Evolutionary conservation across 1,284 basidiomycete genomes (phyloP), one percentile per base, ranked within the genome.

Genomic region (Mixia osmundae): DNA sequence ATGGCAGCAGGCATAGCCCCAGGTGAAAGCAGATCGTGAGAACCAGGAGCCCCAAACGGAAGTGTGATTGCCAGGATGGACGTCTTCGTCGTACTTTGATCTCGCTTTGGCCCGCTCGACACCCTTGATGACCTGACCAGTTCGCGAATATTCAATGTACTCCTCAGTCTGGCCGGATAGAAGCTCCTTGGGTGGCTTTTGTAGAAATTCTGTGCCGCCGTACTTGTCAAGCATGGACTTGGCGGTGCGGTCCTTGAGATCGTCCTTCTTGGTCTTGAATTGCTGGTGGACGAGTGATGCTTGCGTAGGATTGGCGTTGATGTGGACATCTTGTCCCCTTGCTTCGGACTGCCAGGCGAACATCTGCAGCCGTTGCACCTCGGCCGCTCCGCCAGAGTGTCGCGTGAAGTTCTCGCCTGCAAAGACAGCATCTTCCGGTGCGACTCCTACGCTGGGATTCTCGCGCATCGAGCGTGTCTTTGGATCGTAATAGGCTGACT

Each of bases 391-490:
- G 32, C 87, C 89, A 21, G 77, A 76, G 51, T 66, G 72, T 18
- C 89, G 76, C 37, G 74, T 63, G 59, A 94, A 97, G 59, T 97
- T 95, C 58, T 99, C 91, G 10, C 89, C 89, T 7, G 85, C 83
- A 51, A 91, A 95, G 51, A 65, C 65, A 25, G 83, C 76, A 54
- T 95, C 89, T 57, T 94, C 83, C 9, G 78, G 63, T 2, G 70
- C 61, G 23, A 80, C 61, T 46, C 72, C 69, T 48, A 69, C 70
- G 11, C 73, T 50, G 0, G 91, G 89, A 25, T 89, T 87, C 52
- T 97, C 89, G 57, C 91, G 77, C 91, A 99, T 99, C 3, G 89
- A 91, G 47, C 91, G 74, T 19, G 91, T 97, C 64, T 99, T 99
- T 33, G 91, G 91, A 53, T 99, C 91, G 54, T 99, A 99, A 63